Evolutionary conservation across 1,139 yeast species (phyloP), one percentile per base, ranked within the genome.

Genomic region (Schwanniomyces etchellsii): DNA sequence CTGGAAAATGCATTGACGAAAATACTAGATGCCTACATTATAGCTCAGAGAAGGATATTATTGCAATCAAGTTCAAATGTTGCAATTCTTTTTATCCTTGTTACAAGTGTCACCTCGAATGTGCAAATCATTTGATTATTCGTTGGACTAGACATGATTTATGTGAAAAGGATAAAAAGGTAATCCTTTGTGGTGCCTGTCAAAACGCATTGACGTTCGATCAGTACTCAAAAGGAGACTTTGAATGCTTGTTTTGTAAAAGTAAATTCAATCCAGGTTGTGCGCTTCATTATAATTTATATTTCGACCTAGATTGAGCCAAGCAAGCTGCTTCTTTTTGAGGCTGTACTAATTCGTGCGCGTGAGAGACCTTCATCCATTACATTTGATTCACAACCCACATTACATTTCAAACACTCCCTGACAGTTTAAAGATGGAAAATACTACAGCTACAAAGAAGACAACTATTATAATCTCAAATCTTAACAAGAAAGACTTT

Each of bases 11-110:
- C 1, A 46, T 56, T 4, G 73, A 67, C 39, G 26, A 34, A 3
- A 39, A 58, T 22, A 64, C 72, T 7, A 42, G 73, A 17, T 67
- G 73, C 35, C 24, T 28, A 5, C 73, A 67, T 47, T 66, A 64
- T 41, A 56, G 60, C 30, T 34, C 55, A 17, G 34, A 31, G 3
- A 39, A 56, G 2, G 73, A 67, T 38, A 52, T 66, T n/a, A 59
- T 67, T 3, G 72, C 72, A 12, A 47, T 67, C 32, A 60, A 58
- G 38, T 64, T 62, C 45, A 54, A 52, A 34, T 67, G 73, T 42
- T 67, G 73, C 39, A 39, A 32, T 11, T 32, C 35, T 5, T 66
- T 52, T 35, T 67, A 49, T 36, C 69, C 71, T 2, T 67, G 73
- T 43, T 62, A 45, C 43, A 40, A 61, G 42, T 67, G 73, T 38